These are phyloP conservation scores for Neurospora tetraspora DNA, from an alignment of 495 filamentous ascomycete genomes.

Conservation along the genomic window DNA sequence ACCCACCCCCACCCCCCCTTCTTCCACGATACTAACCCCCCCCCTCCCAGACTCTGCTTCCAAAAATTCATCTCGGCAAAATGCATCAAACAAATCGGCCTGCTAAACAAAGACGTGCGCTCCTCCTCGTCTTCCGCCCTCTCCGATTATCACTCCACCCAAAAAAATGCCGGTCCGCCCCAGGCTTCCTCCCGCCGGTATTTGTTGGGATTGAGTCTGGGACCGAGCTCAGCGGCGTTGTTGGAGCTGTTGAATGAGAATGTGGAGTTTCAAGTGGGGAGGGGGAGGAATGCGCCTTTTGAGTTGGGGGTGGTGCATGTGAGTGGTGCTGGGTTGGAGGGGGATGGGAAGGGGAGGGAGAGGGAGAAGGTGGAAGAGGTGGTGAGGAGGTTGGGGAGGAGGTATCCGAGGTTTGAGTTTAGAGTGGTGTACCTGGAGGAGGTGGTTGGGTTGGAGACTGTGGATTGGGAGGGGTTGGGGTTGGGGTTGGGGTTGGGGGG, in stretches of 20 bases:
- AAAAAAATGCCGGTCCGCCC: slow-evolving; percentile 15
- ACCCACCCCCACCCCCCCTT: neutral
- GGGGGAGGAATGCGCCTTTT: slow-evolving; percentile 48
- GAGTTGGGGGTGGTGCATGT: slow-evolving; percentile 58
- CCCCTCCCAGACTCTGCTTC: slow-evolving; percentile 57
- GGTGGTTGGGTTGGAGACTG: slow-evolving; percentile 31
- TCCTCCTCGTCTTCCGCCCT: slow-evolving; percentile 31
- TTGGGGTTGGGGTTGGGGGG: neutral
- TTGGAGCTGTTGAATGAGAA: slow-evolving; percentile 66
- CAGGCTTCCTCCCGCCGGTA: slow-evolving; percentile 37
- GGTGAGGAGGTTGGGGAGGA: slow-evolving; percentile 18
- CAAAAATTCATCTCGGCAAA: slow-evolving; percentile 64
- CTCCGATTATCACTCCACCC: slow-evolving; percentile 6
- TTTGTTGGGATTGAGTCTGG: slow-evolving; percentile 73
- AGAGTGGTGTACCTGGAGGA: slow-evolving; percentile 46
- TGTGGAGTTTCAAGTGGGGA: slow-evolving; percentile 46
- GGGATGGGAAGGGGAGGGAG: neutral
- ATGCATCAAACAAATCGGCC: slow-evolving; percentile 66
- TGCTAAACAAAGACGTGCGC: slow-evolving; percentile 33
- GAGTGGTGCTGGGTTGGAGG: neutral
- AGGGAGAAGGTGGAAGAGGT: neutral
- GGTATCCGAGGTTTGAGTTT: slow-evolving; percentile 53
- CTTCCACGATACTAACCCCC: neutral
- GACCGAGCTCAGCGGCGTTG: slow-evolving; percentile 69
- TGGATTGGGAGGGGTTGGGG: slow-evolving; percentile 26